Evolutionary conservation across 179 eudicot species (phyloP).

Genomic region (Actinidia arguta): DNA sequence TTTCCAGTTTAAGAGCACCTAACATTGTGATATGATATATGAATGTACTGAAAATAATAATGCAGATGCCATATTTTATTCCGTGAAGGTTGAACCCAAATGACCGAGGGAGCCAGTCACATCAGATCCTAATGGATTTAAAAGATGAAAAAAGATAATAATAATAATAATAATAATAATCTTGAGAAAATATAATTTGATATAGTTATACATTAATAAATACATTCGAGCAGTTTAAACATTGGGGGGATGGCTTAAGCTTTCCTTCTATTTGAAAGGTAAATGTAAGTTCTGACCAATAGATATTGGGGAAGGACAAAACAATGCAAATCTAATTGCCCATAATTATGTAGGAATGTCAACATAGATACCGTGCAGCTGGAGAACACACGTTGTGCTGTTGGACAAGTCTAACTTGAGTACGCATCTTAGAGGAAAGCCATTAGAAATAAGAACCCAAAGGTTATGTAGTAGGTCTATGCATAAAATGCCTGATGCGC

Average conservation of each 20-base stretch:
- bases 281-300: background rate
- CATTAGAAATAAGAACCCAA: background rate
- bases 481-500: background rate
- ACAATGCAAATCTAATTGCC: background rate
- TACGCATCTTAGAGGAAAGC: background rate
- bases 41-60: background rate
- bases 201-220: background rate
- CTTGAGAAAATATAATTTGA: background rate
- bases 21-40: background rate
- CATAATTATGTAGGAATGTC: background rate
- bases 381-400: background rate
- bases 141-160: background rate
- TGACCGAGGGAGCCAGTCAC: background rate
- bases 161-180: background rate
- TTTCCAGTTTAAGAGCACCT: background rate
- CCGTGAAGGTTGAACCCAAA: background rate
- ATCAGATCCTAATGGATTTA: background rate
- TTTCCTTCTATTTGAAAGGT: background rate
- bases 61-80: background rate
- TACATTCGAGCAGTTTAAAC: slow-evolving; percentile 8
- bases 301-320: background rate
- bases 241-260: background rate
- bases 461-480: background rate
- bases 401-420: background rate
- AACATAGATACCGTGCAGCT: background rate